Evolutionary conservation across 192 early-diverging fungal species (phyloP).

Genomic region (Geranomyces michiganensis): DNA sequence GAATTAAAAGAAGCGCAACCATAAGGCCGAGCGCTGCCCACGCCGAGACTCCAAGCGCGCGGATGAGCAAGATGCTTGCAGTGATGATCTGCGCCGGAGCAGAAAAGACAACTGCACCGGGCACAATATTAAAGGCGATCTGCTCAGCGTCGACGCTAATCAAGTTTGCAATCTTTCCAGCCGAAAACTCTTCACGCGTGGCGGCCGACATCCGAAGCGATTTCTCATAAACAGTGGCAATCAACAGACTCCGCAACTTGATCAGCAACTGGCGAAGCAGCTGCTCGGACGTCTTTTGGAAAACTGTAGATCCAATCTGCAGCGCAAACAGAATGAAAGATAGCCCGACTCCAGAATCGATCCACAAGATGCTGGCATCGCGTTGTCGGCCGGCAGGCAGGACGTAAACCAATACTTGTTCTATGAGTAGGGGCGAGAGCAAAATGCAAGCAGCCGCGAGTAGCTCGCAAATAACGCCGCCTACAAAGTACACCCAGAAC

Average conservation of each 20-base stretch:
- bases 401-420: constrained; percentile 23
- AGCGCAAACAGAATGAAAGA: constrained; percentile 34
- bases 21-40: constrained; percentile 20
- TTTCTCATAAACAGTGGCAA: constrained; percentile 21
- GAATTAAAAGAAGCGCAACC: not conserved
- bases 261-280: not conserved
- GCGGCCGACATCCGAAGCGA: constrained; percentile 10
- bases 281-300: constrained; percentile 3
- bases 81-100: constrained; percentile 16
- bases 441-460: not conserved
- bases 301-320: constrained; percentile 9
- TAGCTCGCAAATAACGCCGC: not conserved
- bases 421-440: constrained; percentile 13
- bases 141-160: constrained; percentile 18
- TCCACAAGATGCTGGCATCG: not conserved
- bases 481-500: not conserved
- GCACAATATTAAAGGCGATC: not conserved
- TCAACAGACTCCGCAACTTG: constrained; percentile 4
- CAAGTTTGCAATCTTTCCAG: constrained; percentile 19
- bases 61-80: constrained; percentile 14
- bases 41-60: constrained; percentile 27
- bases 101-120: not conserved
- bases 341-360: constrained; percentile 18
- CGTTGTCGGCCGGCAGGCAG: not conserved
- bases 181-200: constrained; percentile 11